phyloP scores from a whole-genome alignment of 2,329 filamentous ascomycete genomes.

The Aureobasidium sp. region DNA sequence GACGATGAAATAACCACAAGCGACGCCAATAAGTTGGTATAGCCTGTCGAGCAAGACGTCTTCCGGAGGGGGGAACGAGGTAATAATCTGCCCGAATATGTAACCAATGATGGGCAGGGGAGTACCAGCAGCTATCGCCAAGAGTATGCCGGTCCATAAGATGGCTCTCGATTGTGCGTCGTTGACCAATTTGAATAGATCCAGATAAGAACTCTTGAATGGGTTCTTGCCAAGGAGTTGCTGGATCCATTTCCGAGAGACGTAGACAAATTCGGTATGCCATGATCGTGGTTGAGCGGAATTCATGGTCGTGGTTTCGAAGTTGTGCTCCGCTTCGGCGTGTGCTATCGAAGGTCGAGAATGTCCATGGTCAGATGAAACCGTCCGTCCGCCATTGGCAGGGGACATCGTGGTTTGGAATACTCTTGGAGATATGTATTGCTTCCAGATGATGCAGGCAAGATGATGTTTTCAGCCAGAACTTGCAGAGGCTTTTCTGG shows the following conservation, averaged over 20 bases:
- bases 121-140: slow-evolving; percentile 34
- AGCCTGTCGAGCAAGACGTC: slow-evolving; percentile 37
- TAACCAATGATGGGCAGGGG: slow-evolving; percentile 37
- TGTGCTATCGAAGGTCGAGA: slow-evolving; percentile 12
- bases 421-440: background rate
- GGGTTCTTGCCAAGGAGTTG: slow-evolving; percentile 38
- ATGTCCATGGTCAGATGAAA: slow-evolving; percentile 26
- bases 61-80: slow-evolving; percentile 43
- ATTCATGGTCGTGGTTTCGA: slow-evolving; percentile 30
- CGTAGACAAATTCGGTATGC: slow-evolving; percentile 25
- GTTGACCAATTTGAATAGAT: slow-evolving; percentile 41
- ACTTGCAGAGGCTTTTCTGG: background rate
- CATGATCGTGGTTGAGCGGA: slow-evolving; percentile 30
- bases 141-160: slow-evolving; percentile 29
- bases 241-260: slow-evolving; percentile 30
- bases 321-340: slow-evolving; percentile 23
- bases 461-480: background rate
- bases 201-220: slow-evolving; percentile 44
- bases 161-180: slow-evolving; percentile 33
- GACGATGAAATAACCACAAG: slow-evolving; percentile 43
- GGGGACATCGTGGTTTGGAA: background rate
- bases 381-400: slow-evolving; percentile 2
- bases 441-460: background rate
- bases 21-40: slow-evolving; percentile 38
- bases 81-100: slow-evolving; percentile 44